Evolutionary conservation across 208 protist genomes (phyloP).

Genomic region (Leishmania mexicana): DNA sequence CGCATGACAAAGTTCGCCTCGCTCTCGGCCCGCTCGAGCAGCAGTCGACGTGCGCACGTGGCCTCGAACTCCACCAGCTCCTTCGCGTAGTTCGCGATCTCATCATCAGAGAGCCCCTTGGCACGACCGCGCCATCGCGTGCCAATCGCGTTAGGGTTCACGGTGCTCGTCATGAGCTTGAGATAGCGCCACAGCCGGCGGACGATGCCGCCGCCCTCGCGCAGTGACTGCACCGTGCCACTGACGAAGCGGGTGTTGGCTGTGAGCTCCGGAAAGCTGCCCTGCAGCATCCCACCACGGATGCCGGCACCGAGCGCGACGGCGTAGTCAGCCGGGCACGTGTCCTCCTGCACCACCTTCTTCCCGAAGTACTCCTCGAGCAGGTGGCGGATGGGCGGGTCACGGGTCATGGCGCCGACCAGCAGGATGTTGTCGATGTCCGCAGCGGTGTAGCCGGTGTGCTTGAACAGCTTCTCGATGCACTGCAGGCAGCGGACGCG

Average conservation of each 20-base stretch:
- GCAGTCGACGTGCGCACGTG: slow-evolving; percentile 69
- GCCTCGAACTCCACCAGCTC: slow-evolving; percentile 92
- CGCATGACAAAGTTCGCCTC: slow-evolving; percentile 90
- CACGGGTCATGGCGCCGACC: slow-evolving; percentile 91
- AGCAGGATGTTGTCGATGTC: slow-evolving; percentile 90
- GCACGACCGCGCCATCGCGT: slow-evolving; percentile 84
- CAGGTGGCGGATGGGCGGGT: slow-evolving; percentile 87
- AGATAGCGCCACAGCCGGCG: slow-evolving; percentile 35
- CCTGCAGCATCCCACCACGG: slow-evolving; percentile 87
- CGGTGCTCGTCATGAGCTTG: slow-evolving; percentile 25
- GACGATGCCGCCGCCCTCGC: slow-evolving; percentile 49
- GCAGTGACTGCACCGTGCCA: slow-evolving; percentile 76
- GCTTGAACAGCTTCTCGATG: slow-evolving; percentile 73
- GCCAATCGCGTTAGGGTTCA: slow-evolving; percentile 89
- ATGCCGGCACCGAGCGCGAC: slow-evolving; percentile 86
- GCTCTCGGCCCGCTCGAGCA: slow-evolving; percentile 86
- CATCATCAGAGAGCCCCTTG: slow-evolving; percentile 76
- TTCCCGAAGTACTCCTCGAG: slow-evolving; percentile 85
- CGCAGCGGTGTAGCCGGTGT: slow-evolving; percentile 51
- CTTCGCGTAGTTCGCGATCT: slow-evolving; percentile 89
- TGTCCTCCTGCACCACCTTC: slow-evolving; percentile 55
- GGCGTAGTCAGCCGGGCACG: slow-evolving; percentile 89
- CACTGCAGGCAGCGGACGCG: slow-evolving; percentile 82
- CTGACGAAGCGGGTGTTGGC: slow-evolving; percentile 81
- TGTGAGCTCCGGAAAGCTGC: slow-evolving; percentile 73